Conservation (phyloP, 352 stramenopile species). For the Globisporangium paroecandrum region DNA sequence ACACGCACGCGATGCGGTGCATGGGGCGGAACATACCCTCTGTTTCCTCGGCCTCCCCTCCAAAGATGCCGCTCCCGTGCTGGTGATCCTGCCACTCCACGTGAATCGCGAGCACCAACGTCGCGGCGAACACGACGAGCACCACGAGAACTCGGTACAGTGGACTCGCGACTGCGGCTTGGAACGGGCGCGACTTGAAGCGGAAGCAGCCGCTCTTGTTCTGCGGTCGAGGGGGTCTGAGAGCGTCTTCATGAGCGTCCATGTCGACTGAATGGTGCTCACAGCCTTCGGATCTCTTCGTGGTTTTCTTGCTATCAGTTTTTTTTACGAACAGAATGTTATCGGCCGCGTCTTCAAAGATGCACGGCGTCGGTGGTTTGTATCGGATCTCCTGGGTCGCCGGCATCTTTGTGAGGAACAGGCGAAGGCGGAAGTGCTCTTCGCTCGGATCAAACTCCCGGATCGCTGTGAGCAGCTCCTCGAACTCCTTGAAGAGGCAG, state of each 20-base stretch:
- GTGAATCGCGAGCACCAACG: constrained; percentile 15
- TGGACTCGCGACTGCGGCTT: constrained; percentile 8
- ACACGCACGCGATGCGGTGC: constrained; percentile 13
- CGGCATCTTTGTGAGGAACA: constrained; percentile 26
- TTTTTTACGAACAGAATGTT: not conserved
- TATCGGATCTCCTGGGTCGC: constrained; percentile 20
- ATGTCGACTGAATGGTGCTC: not conserved
- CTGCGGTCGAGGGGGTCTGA: constrained; percentile 3
- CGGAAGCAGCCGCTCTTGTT: constrained; percentile 18
- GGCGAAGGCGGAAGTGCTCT: constrained; percentile 21
- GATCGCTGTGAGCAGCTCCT: constrained; percentile 26
- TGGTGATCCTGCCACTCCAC: constrained; percentile 24
- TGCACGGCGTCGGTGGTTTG: constrained; percentile 9
- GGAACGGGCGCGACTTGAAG: constrained; percentile 26
- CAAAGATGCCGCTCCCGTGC: constrained; percentile 14
- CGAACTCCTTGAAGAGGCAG: constrained; percentile 32
- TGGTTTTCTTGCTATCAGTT: not conserved
- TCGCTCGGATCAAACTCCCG: constrained; percentile 24
- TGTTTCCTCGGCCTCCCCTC: constrained; percentile 1
- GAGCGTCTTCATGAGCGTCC: not conserved
- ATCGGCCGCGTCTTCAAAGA: constrained; percentile 7
- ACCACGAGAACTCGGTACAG: constrained; percentile 11
- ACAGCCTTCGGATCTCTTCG: not conserved
- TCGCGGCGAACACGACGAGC: constrained; percentile 1
- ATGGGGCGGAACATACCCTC: constrained; percentile 20